Base-by-base conservation (phyloP, 129 eudicot genomes). In the Flaveria bidentis region DNA sequence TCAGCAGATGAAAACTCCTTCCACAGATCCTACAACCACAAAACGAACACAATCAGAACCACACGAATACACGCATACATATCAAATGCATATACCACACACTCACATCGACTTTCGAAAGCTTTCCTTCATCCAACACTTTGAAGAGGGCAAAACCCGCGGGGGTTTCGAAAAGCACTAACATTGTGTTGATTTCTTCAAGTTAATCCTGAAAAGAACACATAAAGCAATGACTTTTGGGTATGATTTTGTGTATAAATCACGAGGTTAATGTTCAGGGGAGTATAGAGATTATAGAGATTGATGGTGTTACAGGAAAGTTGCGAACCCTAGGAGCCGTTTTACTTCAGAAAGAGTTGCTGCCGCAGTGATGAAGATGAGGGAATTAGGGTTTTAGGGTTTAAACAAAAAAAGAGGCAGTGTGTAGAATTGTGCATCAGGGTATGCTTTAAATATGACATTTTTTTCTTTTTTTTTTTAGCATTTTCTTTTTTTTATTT, bases 71-170 rank as follows among this genome's bases (percentile, higher is more conserved):
- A 9, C 9, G 6, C 1, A 69, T 16, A 42, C 1, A 16, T 11
- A 23, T 17, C 7, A 9, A 9, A 44, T 25, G 16, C 57, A 16
- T 47, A 26, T 16, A 13, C 1, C 6, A 52, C 4, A 67, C 5
- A 44, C 70, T 61, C 65, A 91, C 98, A 85, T 93, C 93, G 66
- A 86, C 90, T 85, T 87, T 87, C 39, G 96, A 85, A 70, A 93
- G 96, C 72, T 93, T 93, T 22, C 89, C 90, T 84, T 93, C 98
- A 84, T 93, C 92, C 57, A 90, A 30, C 0, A 93, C 96, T 81
- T 93, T 93, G 76, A 93, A 90, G 17, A 93, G 87, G 82, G 98
- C 92, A 75, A 87, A 93, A n/a, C 98, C 98, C 26, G 98, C 97
- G 12, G 98, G 91, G 20, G 97, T 93, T 79, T 93, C 98, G 30